Conservation (phyloP, 2,329 filamentous ascomycete species). For the Balansia obtecta region DNA sequence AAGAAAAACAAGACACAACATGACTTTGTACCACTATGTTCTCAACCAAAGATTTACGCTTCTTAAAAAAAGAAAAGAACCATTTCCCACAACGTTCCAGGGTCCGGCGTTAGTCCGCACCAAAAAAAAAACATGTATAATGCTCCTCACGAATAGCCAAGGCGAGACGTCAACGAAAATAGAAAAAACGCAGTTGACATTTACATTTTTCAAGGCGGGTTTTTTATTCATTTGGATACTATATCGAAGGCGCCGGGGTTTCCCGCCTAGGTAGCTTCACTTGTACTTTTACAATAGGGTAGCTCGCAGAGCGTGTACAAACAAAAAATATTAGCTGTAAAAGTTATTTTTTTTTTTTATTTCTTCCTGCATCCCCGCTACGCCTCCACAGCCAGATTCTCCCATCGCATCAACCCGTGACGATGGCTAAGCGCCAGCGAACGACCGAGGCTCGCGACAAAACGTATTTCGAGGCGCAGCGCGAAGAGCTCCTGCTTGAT, state of each 20-base stretch:
- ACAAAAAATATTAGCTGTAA: too few species aligned
- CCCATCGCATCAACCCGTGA: not conserved
- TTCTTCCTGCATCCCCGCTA: not conserved
- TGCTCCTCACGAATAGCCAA: constrained; percentile 32
- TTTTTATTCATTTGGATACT: constrained; percentile 3
- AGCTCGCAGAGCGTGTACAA: too few species aligned
- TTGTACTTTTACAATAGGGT: not conserved
- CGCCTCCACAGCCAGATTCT: not conserved
- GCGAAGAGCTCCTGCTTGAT: constrained; percentile 57
- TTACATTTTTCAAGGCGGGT: constrained; percentile 16
- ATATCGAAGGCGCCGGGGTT: constrained; percentile 4
- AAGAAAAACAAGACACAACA: not conserved
- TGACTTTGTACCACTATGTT: constrained; percentile 11
- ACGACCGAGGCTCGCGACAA: constrained; percentile 24
- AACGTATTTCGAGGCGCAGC: constrained; percentile 65
- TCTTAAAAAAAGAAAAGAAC: not conserved
- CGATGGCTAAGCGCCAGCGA: constrained; percentile 8
- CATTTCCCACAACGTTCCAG: constrained; percentile 10
- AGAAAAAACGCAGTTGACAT: constrained; percentile 1
- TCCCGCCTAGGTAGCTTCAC: not conserved
- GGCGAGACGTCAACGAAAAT: not conserved
- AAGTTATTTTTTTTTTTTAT: too few species aligned
- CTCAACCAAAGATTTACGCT: too few species aligned
- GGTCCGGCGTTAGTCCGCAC: constrained; percentile 22
- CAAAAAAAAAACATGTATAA: constrained; percentile 22